phyloP scores from a whole-genome alignment of 1,139 yeast species.

The Taphrina betulina region DNA sequence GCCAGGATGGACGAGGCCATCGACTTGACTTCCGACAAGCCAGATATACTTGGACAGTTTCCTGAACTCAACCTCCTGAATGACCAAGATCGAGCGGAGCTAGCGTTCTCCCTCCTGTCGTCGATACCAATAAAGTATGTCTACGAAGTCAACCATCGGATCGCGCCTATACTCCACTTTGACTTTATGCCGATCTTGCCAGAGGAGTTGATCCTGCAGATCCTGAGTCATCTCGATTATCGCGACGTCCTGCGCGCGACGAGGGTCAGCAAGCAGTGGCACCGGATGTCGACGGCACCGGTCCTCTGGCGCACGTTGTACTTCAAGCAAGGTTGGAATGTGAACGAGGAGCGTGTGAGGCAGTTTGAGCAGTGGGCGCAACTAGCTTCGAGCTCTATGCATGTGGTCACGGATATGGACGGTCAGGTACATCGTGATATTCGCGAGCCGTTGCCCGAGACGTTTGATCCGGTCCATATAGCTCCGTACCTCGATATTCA shows the following conservation, averaged over 20 bases:
- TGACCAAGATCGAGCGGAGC: constrained; percentile 26
- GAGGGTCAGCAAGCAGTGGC: constrained; percentile 33
- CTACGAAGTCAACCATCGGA: constrained; percentile 20
- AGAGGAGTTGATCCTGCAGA: constrained; percentile 29
- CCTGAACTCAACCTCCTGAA: constrained; percentile 5
- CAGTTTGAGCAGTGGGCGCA: constrained; percentile 32
- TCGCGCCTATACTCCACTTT: constrained; percentile 23
- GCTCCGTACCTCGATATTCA: constrained; percentile 24
- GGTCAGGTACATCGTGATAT: constrained; percentile 19
- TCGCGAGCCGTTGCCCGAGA: constrained; percentile 2
- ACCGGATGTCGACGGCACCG: constrained; percentile 32
- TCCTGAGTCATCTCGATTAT: constrained; percentile 29
- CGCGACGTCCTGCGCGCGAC: constrained; percentile 31
- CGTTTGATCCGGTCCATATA: constrained; percentile 14
- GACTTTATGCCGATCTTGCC: constrained; percentile 33
- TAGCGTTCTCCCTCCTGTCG: constrained; percentile 10
- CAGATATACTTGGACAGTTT: constrained; percentile 2
- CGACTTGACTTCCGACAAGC: constrained; percentile 24
- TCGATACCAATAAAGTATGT: constrained; percentile 19
- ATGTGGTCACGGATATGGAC: constrained; percentile 1
- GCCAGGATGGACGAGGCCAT: constrained; percentile 28
- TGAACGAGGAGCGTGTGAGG: constrained; percentile 24
- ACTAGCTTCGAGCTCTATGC: constrained; percentile 10
- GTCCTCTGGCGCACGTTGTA: constrained; percentile 34
- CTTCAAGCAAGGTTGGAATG: constrained; percentile 34